Base-by-base conservation (phyloP, 2,329 filamentous ascomycete species). In the Phaeosphaeriaceae sp. region DNA sequence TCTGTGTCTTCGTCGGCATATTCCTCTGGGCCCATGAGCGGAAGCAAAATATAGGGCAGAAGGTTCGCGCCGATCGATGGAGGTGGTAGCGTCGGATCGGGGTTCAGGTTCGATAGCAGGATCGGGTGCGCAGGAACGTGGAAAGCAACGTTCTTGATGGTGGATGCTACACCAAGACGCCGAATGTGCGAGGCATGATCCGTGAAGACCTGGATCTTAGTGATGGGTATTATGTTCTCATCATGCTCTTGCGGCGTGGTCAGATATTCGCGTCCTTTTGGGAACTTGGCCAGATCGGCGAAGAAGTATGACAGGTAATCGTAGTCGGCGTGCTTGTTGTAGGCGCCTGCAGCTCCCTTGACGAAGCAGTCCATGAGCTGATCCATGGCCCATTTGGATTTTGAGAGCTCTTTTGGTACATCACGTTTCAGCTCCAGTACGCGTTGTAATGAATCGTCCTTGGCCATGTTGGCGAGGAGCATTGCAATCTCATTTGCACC, bases 361-460 rank as follows among this genome's bases (percentile, higher is more conserved):
- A 98, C 95, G 74, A 99, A 99, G 68, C 96, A 89, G 76, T 98
- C 95, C 76, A 99, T 88, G 27, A 99, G 82, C 78, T 98, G 95
- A 76, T 97, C 93, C 69, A 98, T 86, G 4, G 92, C 89, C 57
- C 87, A 83, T 36, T 89, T 85, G 42, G 92, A 91, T 1, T 87
- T 90, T 6, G 87, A 88, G 7, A 97, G 85, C n/a, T 84, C 83
- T 54, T 88, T 85, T 2, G 92, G 90, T 0, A 89, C 77, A 7
- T 85, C 80, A 62, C 92, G 89, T 70, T 89, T 90, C 54, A 90
- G 82, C 4, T 83, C 82, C 11, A 94, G 78, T 4, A 97, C 82
- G 45, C 84, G 84, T 63, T 90, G 89, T 56, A 97, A 78, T 6
- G 83, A 84, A 66, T 94, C 88, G 60, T 86, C 90, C 80, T 98